These are phyloP conservation scores for Talaromyces islandicus DNA, from an alignment of 2,329 filamentous ascomycete species.

Conservation along the genomic window DNA sequence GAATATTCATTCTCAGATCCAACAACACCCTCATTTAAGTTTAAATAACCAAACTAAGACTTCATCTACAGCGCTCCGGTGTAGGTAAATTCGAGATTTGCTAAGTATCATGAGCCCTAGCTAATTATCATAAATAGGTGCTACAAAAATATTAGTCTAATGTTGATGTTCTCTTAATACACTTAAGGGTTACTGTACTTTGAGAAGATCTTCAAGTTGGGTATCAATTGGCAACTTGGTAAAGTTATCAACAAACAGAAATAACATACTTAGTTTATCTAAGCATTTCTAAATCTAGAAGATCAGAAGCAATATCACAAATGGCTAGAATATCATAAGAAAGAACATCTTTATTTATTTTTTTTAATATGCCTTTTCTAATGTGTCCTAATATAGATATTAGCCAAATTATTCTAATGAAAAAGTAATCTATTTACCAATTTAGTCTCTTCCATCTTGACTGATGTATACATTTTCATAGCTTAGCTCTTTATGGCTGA, in stretches of 20 bases:
- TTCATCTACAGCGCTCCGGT: not conserved
- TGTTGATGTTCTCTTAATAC: not conserved
- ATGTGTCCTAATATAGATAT: not conserved
- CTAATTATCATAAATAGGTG: not conserved
- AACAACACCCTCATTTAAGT: too few species aligned
- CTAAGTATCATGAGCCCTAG: not conserved
- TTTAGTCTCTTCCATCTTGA: not conserved
- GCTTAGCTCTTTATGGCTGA: not conserved
- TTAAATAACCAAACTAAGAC: too few species aligned
- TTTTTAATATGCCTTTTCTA: not conserved
- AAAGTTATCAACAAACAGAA: not conserved
- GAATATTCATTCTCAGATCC: too few species aligned
- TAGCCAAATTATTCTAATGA: not conserved
- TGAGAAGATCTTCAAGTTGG: not conserved
- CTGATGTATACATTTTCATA: conserved; percentile 2
- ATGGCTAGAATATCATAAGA: not conserved
- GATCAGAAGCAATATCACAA: not conserved
- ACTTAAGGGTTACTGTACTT: not conserved
- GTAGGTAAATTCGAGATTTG: not conserved
- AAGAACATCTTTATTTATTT: not conserved
- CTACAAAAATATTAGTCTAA: not conserved
- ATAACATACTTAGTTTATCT: not conserved
- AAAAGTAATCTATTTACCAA: not conserved
- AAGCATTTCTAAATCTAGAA: not conserved
- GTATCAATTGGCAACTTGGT: not conserved